Percentiles rank a stretch among this genome's conserved stretches.
These are phyloP conservation scores for Triglochin maritima DNA, from an alignment of 106 monocot genomes.

Conservation along the genomic window DNA sequence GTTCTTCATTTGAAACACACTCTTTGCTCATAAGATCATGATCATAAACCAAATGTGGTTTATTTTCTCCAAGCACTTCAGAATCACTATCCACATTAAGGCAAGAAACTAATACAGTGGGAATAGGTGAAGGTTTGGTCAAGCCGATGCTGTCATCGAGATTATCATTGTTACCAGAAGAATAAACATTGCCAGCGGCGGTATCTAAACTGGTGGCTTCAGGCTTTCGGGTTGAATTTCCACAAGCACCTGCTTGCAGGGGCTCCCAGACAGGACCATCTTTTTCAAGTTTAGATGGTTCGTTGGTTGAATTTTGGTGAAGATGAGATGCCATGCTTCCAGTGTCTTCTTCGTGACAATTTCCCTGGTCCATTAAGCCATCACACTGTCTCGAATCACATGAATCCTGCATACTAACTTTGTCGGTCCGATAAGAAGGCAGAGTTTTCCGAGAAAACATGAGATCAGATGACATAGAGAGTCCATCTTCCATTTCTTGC, in stretches of 20 bases:
- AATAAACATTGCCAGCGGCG: too few species aligned
- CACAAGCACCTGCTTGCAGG: too few species aligned
- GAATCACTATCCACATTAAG: background rate
- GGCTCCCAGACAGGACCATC: too few species aligned
- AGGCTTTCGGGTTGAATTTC: too few species aligned
- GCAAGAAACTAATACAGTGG: background rate
- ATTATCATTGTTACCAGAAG: background rate
- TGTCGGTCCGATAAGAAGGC: background rate
- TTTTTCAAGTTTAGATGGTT: background rate
- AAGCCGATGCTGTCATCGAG: background rate
- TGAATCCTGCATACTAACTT: background rate
- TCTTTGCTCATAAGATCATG: background rate
- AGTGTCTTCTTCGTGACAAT: background rate
- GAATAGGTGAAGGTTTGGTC: too few species aligned
- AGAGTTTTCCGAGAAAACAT: background rate
- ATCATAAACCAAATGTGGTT: background rate
- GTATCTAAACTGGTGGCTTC: background rate
- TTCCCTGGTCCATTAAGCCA: background rate
- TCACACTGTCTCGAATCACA: background rate
- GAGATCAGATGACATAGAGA: background rate
- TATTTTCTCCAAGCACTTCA: background rate
- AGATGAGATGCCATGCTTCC: background rate
- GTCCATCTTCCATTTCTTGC: slow-evolving; percentile 7
- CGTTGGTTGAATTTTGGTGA: too few species aligned
- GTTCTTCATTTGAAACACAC: background rate